A percentile compares a stretch with the other conserved stretches of the same genome.
Conservation (phyloP, 202 grass and related monocot genomes). For the Bolboschoenoplectus hybrid region DNA sequence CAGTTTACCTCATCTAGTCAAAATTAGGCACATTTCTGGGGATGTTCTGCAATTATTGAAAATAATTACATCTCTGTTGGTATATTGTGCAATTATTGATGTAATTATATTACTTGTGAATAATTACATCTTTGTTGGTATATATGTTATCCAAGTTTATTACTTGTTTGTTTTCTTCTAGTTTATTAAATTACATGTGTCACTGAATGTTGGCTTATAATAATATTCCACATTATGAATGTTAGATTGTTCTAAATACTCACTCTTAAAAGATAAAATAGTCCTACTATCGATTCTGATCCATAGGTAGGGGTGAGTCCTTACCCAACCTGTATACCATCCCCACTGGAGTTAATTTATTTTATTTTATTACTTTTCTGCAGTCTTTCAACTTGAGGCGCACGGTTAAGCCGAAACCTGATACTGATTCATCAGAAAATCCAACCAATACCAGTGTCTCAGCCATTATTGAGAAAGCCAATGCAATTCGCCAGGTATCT, state of each 20-base stretch:
- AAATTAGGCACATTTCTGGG: background rate
- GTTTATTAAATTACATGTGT: background rate
- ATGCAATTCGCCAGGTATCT: slow-evolving; percentile 92
- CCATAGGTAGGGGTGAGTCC: background rate
- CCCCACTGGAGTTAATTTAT: background rate
- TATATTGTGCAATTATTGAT: background rate
- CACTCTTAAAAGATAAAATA: slow-evolving; percentile 1
- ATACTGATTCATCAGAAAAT: slow-evolving; percentile 48
- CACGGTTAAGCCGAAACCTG: slow-evolving; percentile 59
- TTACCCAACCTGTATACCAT: slow-evolving; percentile 3
- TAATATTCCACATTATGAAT: background rate
- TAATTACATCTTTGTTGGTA: no score
- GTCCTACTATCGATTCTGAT: background rate
- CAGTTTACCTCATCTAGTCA: slow-evolving; percentile 6
- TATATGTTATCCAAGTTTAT: background rate
- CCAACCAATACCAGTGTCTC: slow-evolving; percentile 62
- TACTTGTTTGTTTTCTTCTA: slow-evolving; percentile 20
- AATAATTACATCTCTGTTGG: background rate
- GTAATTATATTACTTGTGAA: background rate
- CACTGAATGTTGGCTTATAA: background rate
- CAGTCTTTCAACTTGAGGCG: slow-evolving; percentile 94
- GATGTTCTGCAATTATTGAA: background rate
- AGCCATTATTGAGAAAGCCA: slow-evolving; percentile 94
- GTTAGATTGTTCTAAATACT: no score
- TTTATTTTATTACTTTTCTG: slow-evolving; percentile 45